Evolutionary conservation across 768 basidiomycete genomes (phyloP), one percentile per base, ranked within the genome.

Genomic region (Leccinum disarticulatum): DNA sequence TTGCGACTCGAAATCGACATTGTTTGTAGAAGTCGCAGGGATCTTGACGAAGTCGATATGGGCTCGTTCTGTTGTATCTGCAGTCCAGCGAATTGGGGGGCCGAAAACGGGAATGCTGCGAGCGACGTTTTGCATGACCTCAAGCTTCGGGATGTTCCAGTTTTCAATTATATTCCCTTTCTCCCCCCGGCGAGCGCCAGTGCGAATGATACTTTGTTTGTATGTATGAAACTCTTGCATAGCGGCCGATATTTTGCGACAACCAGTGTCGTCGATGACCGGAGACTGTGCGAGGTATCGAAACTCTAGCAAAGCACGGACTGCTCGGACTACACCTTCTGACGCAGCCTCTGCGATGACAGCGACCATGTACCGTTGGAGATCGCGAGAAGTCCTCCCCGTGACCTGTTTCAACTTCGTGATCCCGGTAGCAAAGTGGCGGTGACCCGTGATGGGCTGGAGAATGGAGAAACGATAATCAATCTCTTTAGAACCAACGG

Each of bases 111-210:
- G 52, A 9, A 77, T 75, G 55, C 65, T 74, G 0, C 61, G 55
- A 9, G 67, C 58, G 5, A 79, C 68, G 41, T 70, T 74, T 19
- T 77, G 76, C 25, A 78, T 60, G 15, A 76, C 62, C 43, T 78
- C 73, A 4, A 80, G 72, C 61, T 81, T 81, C 1, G 76, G 79
- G 47, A 81, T 80, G 9, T 74, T 51, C 66, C 73, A 80, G 51
- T 78, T 60, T 9, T 73, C 43, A 35, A 76, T 72, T 1, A 68
- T 47, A 6, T 68, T 56, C 28, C 68, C 61, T 35, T 57, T 62
- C 46, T 67, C 71, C 31, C 75, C 71, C 5, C 52, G 15, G 17
- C 68, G 61, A 14, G 10, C 4, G 1, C 6, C 6, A 2, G 17
- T 11, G 27, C 30, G n/a, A 2, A 6, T 55, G 15, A 46, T 46